Evolutionary conservation across 495 filamentous ascomycete species (phyloP).

Genomic region (Venustampulla echinocandica): DNA sequence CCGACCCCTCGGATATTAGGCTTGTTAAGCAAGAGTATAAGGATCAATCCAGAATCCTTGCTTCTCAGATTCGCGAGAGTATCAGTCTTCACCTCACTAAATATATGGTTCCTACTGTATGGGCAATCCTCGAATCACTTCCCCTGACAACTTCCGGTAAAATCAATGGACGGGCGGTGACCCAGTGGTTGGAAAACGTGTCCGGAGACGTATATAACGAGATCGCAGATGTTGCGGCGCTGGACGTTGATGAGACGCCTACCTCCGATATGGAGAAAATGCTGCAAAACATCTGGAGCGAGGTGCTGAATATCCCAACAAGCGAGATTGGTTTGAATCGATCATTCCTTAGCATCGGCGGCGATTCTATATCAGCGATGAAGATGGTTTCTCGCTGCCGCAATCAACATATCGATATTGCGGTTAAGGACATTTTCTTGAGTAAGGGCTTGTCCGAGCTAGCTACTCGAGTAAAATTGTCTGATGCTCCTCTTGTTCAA

Average conservation of each 20-base stretch:
- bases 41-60: background rate
- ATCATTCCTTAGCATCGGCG: conserved; percentile 56
- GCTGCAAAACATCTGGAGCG: conserved; percentile 4
- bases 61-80: background rate
- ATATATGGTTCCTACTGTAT: background rate
- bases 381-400: conserved; percentile 53
- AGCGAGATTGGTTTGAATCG: conserved; percentile 40
- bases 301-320: conserved; percentile 4
- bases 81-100: background rate
- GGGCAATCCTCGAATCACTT: background rate
- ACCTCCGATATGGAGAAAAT: background rate
- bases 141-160: background rate
- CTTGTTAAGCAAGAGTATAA: background rate
- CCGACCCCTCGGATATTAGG: background rate
- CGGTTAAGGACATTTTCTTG: conserved; percentile 45
- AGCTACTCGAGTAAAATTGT: background rate
- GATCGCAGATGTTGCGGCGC: background rate
- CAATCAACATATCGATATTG: conserved; percentile 41
- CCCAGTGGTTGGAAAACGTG: background rate
- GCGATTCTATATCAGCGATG: conserved; percentile 65
- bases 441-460: background rate
- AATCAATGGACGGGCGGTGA: background rate
- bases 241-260: background rate
- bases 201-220: background rate
- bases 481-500: background rate